Evolutionary conservation across 1,284 basidiomycete genomes (phyloP), one percentile per base, ranked within the genome.

Genomic region (Cutaneotrichosporon arboriforme): DNA sequence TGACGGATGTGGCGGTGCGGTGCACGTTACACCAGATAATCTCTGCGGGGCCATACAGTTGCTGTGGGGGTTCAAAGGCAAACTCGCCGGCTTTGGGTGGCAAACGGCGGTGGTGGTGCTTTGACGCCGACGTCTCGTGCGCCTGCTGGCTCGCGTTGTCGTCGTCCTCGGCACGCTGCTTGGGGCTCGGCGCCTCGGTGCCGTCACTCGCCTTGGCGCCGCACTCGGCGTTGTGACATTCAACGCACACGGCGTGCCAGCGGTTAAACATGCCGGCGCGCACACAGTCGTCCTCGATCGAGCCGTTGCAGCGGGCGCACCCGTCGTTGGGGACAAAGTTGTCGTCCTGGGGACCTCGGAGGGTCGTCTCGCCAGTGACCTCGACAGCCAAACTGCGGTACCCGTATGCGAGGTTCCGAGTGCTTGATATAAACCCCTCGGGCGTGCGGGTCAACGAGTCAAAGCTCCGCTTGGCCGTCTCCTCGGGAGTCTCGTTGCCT

Each of bases 241-340:
- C 83, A 41, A 99, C 78, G 72, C 94, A 99, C 26, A 87, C 81
- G 3, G 90, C 88, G 75, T 98, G 96, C 96, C 96, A 98, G 47
- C 96, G 82, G 68, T 91, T 85, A 75, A 92, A 93, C 31, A 91
- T 92, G 35, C 92, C 93, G 26, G 94, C 78, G 52, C 94, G 81
- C 38, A 90, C 85, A 68, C 96, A 98, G 66, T 98, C 94, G 71
- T 99, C 96, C 73, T 99, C 96, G 20, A 99, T 89, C 0, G 93
- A 94, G 58, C 85, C 79, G 38, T 82, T 82, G 72, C 96, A 99
- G 61, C 83, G 85, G 44, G 90, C 83, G 69, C 96, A 99, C 35
- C 93, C 81, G 77, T 98, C 96, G n/a, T 77, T 69, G 12, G 77
- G 73, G 21, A 76, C 68, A 51, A 71, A 68, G 36, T 65, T 47